Evolutionary conservation across 139 green algal species (phyloP).

Genomic region (Trebouxia sp.): DNA sequence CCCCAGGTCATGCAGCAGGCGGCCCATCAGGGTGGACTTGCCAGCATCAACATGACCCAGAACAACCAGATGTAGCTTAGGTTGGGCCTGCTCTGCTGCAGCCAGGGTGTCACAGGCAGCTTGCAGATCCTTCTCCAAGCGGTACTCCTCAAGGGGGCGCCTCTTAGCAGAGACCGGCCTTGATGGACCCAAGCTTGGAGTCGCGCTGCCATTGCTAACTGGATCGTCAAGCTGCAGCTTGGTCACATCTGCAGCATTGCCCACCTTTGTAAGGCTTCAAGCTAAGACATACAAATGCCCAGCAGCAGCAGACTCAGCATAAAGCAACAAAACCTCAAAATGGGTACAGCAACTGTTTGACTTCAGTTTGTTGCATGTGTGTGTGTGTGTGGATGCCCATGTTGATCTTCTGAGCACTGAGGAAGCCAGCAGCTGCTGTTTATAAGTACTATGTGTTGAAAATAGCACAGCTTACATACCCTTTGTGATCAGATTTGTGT

Average conservation of each 20-base stretch:
- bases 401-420: no score
- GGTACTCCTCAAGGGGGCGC: constrained; percentile 55
- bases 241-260: constrained; percentile 1
- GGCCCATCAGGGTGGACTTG: constrained; percentile 97
- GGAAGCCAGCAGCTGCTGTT: no score
- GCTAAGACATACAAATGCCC: no score
- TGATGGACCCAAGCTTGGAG: neutral
- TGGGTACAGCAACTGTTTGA: no score
- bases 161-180: neutral
- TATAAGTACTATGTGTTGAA: no score
- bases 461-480: no score
- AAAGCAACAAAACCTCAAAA: no score
- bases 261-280: neutral
- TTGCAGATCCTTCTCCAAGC: constrained; percentile 56
- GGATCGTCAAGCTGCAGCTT: neutral
- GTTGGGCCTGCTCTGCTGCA: constrained; percentile 36
- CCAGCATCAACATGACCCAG: constrained; percentile 96
- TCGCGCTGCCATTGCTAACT: neutral
- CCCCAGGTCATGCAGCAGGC: constrained; percentile 82
- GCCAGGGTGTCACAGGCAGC: constrained; percentile 39
- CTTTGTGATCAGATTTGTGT: no score
- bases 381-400: no score
- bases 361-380: no score
- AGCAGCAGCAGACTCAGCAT: neutral
- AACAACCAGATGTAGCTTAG: constrained; percentile 81